Base-by-base conservation (phyloP, 2,329 filamentous ascomycete species). In the Colletotrichum eleusines region DNA sequence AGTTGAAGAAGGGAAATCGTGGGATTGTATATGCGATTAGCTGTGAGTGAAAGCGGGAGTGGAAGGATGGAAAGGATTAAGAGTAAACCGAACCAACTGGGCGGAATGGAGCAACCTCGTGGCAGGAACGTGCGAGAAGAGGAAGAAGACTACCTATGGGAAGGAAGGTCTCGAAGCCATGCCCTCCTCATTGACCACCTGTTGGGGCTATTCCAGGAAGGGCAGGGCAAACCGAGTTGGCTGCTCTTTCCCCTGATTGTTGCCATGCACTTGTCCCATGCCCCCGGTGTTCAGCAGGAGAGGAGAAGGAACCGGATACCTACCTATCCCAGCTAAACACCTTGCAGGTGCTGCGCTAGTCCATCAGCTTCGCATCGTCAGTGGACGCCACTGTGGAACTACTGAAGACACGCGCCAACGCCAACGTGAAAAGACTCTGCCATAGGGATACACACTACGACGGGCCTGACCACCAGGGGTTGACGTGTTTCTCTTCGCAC, bases 71-170 rank as follows among this genome's bases (percentile, higher is more conserved):
- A 16, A 40, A 40, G 12, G 14, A 23, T 20, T 50, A 69, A 46
- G 28, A 63, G 31, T 35, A 59, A 31, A 59, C 28, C 51, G 63
- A 58, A 71, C 59, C 53, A 26, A 28, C 64, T 58, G 58, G 48
- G 58, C 28, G 31, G 46, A 28, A 46, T 50, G 33, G 38, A 59
- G 50, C 44, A 8, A 33, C 53, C 69, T 63, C 69, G 64, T 71
- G 69, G 69, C 69, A 71, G 53, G 28, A 71, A 59, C 64, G 68
- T 71, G 64, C n/a, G n/a, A n/a, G n/a, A n/a, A n/a, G n/a, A n/a
- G n/a, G n/a, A n/a, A n/a, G n/a, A n/a, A n/a, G n/a, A n/a, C n/a
- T n/a, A n/a, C n/a, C n/a, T n/a, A n/a, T n/a, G n/a, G n/a, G n/a
- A n/a, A n/a, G n/a, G n/a, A n/a, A n/a, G n/a, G n/a, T n/a, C n/a